Conservation (phyloP, 2,329 filamentous ascomycete species). For the Ascochyta rabiei region DNA sequence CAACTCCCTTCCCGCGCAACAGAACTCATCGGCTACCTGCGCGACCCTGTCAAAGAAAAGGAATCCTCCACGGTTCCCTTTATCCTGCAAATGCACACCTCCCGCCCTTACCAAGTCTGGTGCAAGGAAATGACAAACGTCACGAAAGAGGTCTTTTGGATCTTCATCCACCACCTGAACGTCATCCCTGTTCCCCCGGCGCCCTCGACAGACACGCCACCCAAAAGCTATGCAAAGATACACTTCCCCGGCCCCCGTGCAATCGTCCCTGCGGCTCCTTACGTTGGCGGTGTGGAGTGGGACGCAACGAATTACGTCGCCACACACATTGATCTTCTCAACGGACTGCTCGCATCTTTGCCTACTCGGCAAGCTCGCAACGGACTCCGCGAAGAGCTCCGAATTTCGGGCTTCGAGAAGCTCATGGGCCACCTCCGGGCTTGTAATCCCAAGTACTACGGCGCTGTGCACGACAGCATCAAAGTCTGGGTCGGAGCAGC, state of each 20-base stretch:
- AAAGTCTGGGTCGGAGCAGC: constrained; percentile 90
- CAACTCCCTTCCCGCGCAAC: constrained; percentile 72
- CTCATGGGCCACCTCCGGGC: constrained; percentile 82
- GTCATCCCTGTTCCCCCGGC: constrained; percentile 70
- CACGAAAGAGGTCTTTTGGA: constrained; percentile 99
- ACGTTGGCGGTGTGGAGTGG: constrained; percentile 97
- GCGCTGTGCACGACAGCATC: constrained; percentile 85
- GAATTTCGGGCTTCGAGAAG: constrained; percentile 88
- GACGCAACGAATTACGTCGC: constrained; percentile 97
- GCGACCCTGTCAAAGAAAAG: constrained; percentile 74
- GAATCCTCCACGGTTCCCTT: constrained; percentile 80
- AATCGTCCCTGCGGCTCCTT: constrained; percentile 91
- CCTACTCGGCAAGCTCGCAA: constrained; percentile 75
- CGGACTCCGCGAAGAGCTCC: constrained; percentile 74
- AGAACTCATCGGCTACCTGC: constrained; percentile 78
- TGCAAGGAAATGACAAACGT: constrained; percentile 90
- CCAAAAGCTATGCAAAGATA: constrained; percentile 59
- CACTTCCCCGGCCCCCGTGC: constrained; percentile 86
- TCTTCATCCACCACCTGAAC: constrained; percentile 94
- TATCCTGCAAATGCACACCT: constrained; percentile 84
- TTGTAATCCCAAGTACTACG: constrained; percentile 98
- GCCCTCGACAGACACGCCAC: constrained; percentile 19
- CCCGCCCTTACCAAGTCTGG: constrained; percentile 91
- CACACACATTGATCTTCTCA: constrained; percentile 89
- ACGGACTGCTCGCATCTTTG: constrained; percentile 84